These are phyloP conservation scores for Polyrhizophydium stewartii DNA, from an alignment of 371 early-diverging fungal genomes.

Conservation along the genomic window DNA sequence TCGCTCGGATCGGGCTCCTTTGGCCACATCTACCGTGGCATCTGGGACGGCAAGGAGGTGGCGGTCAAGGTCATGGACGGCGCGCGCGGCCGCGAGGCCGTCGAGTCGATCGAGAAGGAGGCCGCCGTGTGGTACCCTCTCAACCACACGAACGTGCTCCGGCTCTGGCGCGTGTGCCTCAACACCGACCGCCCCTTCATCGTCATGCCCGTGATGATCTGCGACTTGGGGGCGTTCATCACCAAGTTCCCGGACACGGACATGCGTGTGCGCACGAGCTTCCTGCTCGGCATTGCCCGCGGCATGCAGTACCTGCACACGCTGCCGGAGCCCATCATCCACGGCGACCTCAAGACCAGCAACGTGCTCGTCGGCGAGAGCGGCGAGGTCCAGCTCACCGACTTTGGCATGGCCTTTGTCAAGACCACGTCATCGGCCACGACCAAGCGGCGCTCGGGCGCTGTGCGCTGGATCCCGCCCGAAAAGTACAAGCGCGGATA, in stretches of 20 bases:
- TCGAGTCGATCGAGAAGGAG: conserved; percentile 1
- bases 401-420: conserved; percentile 29
- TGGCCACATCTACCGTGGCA: background rate
- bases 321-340: conserved; percentile 18
- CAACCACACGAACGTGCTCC: background rate
- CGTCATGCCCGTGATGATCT: background rate
- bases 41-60: background rate
- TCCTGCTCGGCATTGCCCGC: background rate
- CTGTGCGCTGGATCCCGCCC: conserved; percentile 30
- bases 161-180: conserved; percentile 5
- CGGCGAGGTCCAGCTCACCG: conserved; percentile 19
- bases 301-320: conserved; percentile 18
- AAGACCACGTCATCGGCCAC: conserved; percentile 16
- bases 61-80: background rate
- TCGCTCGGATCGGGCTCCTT: background rate
- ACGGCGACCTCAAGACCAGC: conserved; percentile 35
- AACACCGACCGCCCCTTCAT: conserved; percentile 1
- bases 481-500: conserved; percentile 19
- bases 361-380: conserved; percentile 29
- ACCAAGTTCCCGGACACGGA: background rate
- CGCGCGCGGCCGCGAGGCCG: background rate
- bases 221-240: background rate
- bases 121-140: conserved; percentile 1
- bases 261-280: background rate
- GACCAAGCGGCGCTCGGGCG: conserved; percentile 8